Conservation (phyloP, 371 early-diverging fungal genomes). For the Circinella umbellata region DNA sequence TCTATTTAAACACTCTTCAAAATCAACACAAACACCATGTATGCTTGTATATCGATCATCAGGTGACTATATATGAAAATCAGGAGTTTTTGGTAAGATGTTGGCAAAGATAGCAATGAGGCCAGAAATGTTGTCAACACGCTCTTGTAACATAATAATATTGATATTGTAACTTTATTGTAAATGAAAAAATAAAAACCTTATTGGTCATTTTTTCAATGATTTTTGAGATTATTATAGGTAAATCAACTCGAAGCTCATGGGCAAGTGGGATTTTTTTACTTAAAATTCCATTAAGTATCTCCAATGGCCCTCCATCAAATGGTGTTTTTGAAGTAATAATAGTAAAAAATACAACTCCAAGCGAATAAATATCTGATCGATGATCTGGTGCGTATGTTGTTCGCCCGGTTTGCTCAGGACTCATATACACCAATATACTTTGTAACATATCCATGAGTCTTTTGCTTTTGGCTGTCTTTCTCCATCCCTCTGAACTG, state of each 20-base stretch:
- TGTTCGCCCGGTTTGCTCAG: conserved; percentile 64
- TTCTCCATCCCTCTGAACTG: conserved; percentile 51
- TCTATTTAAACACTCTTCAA: conserved; percentile 50
- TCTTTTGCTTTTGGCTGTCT: conserved; percentile 38
- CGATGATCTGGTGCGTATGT: conserved; percentile 61
- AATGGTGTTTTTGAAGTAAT: conserved; percentile 57
- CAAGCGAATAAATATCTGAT: conserved; percentile 61
- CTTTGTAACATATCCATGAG: conserved; percentile 20
- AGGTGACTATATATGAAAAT: conserved; percentile 43
- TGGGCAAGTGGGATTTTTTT: conserved; percentile 46
- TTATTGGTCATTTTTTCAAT: conserved; percentile 63
- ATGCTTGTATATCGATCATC: conserved; percentile 62
- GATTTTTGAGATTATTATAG: conserved; percentile 49
- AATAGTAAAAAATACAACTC: conserved; percentile 55
- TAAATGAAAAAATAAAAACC: conserved; percentile 26
- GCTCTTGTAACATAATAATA: no score
- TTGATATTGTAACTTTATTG: neutral
- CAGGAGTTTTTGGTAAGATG: no score
- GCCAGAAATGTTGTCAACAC: no score
- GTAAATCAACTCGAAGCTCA: conserved; percentile 52
- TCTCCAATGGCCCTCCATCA: conserved; percentile 59
- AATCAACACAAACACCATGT: conserved; percentile 56
- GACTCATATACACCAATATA: conserved; percentile 40
- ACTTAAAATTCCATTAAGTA: conserved; percentile 56
- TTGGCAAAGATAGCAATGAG: no score